Percentiles rank a stretch among this genome's conserved stretches.
These are phyloP conservation scores for Fusarium lateritium DNA, from an alignment of 2,329 filamentous ascomycete genomes.

Conservation along the genomic window DNA sequence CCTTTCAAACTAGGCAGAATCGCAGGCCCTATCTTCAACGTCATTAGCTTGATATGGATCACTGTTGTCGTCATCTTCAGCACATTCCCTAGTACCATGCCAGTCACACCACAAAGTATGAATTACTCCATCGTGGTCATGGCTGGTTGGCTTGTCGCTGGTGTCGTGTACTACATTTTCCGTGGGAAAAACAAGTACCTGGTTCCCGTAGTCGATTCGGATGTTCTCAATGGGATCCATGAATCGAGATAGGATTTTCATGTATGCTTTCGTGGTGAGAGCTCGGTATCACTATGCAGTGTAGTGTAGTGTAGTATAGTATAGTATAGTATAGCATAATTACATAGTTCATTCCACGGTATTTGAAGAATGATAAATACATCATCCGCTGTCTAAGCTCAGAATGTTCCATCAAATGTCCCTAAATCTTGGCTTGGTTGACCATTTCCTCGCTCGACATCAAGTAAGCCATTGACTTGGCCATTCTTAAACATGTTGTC, in stretches of 20 bases:
- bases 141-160: slow-evolving; percentile 56
- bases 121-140: slow-evolving; percentile 63
- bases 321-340: no score
- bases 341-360: background rate
- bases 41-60: slow-evolving; percentile 60
- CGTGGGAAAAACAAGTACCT: slow-evolving; percentile 48
- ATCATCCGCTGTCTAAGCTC: no score
- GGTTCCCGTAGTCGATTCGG: slow-evolving; percentile 23
- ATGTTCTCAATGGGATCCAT: background rate
- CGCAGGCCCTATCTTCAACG: slow-evolving; percentile 56
- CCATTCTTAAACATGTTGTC: slow-evolving; percentile 5
- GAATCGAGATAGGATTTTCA: background rate
- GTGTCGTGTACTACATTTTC: slow-evolving; percentile 53
- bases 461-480: background rate
- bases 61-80: slow-evolving; percentile 61
- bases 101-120: slow-evolving; percentile 60
- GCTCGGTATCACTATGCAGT: no score
- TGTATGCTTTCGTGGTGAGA: no score
- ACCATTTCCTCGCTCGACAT: background rate
- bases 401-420: background rate
- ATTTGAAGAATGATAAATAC: background rate
- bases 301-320: no score
- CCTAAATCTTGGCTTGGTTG: background rate
- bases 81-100: slow-evolving; percentile 59
- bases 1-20: slow-evolving; percentile 52